Evolutionary conservation across 2,329 filamentous ascomycete species (phyloP), one percentile per base, ranked within the genome.

Genomic region (Penicillium sp.): DNA sequence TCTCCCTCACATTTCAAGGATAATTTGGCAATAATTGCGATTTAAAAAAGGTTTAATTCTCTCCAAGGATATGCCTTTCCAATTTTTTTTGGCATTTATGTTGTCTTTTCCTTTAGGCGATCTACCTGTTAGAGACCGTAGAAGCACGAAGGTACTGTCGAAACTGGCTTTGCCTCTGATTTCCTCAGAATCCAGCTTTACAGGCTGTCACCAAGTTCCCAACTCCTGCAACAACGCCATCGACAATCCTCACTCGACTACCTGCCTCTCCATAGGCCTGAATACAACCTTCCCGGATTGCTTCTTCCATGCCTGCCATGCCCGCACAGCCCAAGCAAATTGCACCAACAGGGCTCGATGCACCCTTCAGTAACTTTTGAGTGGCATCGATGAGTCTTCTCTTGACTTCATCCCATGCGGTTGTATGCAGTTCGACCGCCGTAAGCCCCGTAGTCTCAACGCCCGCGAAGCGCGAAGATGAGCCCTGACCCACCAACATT

Each of bases 241-340:
- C 92, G 6, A 96, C 77, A 56, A 96, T 85, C 64, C 81, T 82
- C 4, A 95, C 76, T 24, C 76, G 74, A 49, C 76, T 72, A 0
- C 82, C 87, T 42, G 79, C 77, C n/a, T 79, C 70, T 1, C 88
- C 88, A 51, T 87, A 79, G 45, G 82, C 78, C 52, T 88, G 84
- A 0, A 81, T 65, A 33, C 88, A 87, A 0, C 87, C 87, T 41
- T 82, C 79, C 31, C 86, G 81, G 36, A 96, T 90, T 53, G 86
- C 86, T 38, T 84, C 78, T 62, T 94, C 88, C 73, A 96, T 80
- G 0, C 91, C 92, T 1, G 87, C 86, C 92, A 96, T 96, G 0
- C 91, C 92, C 2, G 89, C 92, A 69, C 92, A 96, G 0, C 92
- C 92, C 76, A 96, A 81, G 65, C 90, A 88, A 7, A 96, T 83